These are phyloP conservation scores for Trichosporon sp. DNA, from an alignment of 1,284 basidiomycete species.

Conservation along the genomic window DNA sequence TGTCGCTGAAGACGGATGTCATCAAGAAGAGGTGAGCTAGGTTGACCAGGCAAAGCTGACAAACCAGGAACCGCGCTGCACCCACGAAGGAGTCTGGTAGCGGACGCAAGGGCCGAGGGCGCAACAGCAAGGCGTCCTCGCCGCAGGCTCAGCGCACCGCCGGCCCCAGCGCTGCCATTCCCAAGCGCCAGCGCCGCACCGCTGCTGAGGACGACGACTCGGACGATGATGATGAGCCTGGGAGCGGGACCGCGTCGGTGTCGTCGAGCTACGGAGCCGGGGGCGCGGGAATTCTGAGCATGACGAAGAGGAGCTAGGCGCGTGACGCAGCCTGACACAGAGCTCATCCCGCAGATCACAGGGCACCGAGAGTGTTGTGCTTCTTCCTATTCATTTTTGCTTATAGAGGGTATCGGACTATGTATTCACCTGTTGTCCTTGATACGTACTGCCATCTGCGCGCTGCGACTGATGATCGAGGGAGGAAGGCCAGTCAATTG, in stretches of 20 bases:
- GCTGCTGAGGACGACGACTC: background rate
- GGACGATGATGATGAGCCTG: constrained; percentile 1
- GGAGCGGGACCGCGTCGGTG: background rate
- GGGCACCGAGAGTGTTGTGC: background rate
- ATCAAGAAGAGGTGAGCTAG: constrained; percentile 85
- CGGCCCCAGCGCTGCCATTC: constrained; percentile 10
- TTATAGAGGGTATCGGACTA: constrained; percentile 1
- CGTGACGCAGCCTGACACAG: background rate
- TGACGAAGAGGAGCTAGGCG: background rate
- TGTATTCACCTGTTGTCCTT: constrained; percentile 2
- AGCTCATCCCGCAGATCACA: background rate
- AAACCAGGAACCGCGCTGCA: constrained; percentile 19
- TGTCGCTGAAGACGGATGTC: constrained; percentile 92
- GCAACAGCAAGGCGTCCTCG: constrained; percentile 17
- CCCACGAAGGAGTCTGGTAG: constrained; percentile 16
- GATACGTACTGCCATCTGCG: background rate
- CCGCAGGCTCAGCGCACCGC: constrained; percentile 11
- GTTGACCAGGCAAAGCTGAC: background rate
- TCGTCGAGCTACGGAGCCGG: background rate
- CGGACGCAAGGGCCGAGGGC: constrained; percentile 7
- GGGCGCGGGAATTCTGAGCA: background rate
- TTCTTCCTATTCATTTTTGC: background rate
- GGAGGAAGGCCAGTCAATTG: too few species aligned
- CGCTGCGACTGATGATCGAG: too few species aligned
- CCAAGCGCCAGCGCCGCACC: constrained; percentile 22